Conservation (phyloP, 208 protist species). For the Leishmania martiniquensis region DNA sequence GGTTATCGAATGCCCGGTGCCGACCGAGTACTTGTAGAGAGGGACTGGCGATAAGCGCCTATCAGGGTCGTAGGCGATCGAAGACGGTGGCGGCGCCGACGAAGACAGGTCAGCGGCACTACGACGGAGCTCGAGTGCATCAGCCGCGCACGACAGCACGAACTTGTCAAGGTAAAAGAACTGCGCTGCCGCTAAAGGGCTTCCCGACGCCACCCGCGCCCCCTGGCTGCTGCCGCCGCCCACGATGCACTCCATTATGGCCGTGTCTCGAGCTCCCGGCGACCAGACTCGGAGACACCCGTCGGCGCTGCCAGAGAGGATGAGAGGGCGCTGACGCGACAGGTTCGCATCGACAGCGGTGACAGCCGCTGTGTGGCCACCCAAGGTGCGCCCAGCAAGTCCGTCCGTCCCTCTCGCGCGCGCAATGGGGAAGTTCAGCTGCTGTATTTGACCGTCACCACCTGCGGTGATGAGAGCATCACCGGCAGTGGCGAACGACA, state of each 20-base stretch:
- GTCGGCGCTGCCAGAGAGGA: slow-evolving; percentile 60
- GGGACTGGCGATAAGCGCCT: slow-evolving; percentile 33
- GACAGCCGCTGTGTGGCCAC: slow-evolving; percentile 40
- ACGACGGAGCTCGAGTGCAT: slow-evolving; percentile 44
- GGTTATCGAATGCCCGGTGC: slow-evolving; percentile 51
- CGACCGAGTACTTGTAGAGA: slow-evolving; percentile 31
- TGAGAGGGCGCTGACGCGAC: slow-evolving; percentile 51
- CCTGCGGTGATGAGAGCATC: slow-evolving; percentile 52
- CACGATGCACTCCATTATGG: slow-evolving; percentile 16
- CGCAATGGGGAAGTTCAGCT: slow-evolving; percentile 52
- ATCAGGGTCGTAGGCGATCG: slow-evolving; percentile 15
- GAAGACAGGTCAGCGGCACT: not conserved
- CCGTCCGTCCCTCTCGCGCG: slow-evolving; percentile 35
- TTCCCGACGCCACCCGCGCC: not conserved
- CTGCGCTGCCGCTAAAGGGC: slow-evolving; percentile 44
- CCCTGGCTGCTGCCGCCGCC: not conserved
- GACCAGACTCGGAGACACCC: slow-evolving; percentile 64
- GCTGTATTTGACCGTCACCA: slow-evolving; percentile 42
- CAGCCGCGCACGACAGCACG: slow-evolving; percentile 50
- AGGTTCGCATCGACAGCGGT: slow-evolving; percentile 61
- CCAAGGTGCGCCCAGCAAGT: slow-evolving; percentile 36
- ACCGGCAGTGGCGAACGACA: slow-evolving; percentile 49
- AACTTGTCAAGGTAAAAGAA: slow-evolving; percentile 88
- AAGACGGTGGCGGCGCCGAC: slow-evolving; percentile 10
- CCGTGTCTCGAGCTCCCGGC: slow-evolving; percentile 33